Percentiles rank a stretch among this genome's conserved stretches.
phyloP scores from a whole-genome alignment of 768 basidiomycete species.

The Butyriboletus loyo region DNA sequence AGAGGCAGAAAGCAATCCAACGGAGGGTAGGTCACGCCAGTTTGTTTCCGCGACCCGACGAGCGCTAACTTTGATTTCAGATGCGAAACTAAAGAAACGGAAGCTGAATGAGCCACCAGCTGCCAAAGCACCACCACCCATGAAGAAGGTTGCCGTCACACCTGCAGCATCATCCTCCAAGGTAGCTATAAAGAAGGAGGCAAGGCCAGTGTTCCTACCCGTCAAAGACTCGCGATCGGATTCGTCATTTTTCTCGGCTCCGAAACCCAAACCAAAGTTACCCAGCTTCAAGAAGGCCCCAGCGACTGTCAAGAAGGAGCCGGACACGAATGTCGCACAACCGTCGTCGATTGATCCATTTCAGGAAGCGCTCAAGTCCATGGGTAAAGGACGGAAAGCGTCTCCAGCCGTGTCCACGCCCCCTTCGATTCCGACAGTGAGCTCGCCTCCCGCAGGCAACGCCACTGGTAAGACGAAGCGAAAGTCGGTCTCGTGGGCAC shows the following conservation, averaged over 20 bases:
- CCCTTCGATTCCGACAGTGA: conserved; percentile 36
- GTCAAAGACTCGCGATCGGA: conserved; percentile 82
- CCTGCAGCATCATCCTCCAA: conserved; percentile 24
- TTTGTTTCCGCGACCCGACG: conserved; percentile 29
- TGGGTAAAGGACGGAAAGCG: conserved; percentile 59
- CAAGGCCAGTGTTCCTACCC: conserved; percentile 30
- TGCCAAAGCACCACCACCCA: conserved; percentile 49
- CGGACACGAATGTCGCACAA: conserved; percentile 61
- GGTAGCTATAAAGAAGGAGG: conserved; percentile 57
- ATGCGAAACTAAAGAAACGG: conserved; percentile 68
- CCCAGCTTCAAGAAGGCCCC: conserved; percentile 85
- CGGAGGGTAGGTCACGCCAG: conserved; percentile 75
- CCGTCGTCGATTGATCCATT: conserved; percentile 79
- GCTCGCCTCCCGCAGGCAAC: conserved; percentile 35
- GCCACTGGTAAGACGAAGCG: conserved; percentile 56
- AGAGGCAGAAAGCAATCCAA: conserved; percentile 39
- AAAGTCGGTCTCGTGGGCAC: conserved; percentile 78
- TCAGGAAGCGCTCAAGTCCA: conserved; percentile 76
- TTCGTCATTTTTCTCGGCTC: conserved; percentile 85
- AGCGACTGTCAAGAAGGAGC: conserved; percentile 46
- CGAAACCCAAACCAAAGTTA: conserved; percentile 78
- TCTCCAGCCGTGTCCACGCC: conserved; percentile 64
- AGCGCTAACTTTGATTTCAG: conserved; percentile 35
- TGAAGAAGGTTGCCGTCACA: conserved; percentile 61
- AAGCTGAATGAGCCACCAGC: conserved; percentile 55